Evolutionary conservation across 1,284 basidiomycete genomes (phyloP).

Genomic region (Sanghuangporus sanghuang): DNA sequence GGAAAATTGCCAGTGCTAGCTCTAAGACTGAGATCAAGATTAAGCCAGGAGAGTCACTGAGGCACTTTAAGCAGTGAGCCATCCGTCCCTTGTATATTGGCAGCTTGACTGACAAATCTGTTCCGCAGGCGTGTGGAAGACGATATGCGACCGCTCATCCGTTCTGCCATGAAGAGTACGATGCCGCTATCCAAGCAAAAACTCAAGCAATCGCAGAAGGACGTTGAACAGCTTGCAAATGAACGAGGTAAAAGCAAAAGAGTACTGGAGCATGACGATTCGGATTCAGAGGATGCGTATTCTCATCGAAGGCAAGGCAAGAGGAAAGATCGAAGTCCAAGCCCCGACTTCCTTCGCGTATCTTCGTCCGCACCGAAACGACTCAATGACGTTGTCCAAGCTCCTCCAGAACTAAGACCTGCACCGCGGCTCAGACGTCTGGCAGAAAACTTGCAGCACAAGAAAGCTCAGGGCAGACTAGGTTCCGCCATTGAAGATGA

Average conservation of each 20-base stretch:
- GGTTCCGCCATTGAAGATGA: conserved; percentile 20
- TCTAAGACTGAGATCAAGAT: conserved; percentile 38
- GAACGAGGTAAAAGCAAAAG: conserved; percentile 16
- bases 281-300: conserved; percentile 1
- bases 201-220: conserved; percentile 20
- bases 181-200: conserved; percentile 35
- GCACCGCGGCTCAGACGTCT: conserved; percentile 29
- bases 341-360: conserved; percentile 51
- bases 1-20: conserved; percentile 22
- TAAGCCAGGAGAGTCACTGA: conserved; percentile 61
- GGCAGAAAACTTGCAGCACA: neutral
- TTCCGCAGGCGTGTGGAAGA: conserved; percentile 59
- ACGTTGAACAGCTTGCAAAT: conserved; percentile 11
- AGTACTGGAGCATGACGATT: conserved; percentile 16
- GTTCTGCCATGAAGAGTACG: conserved; percentile 54
- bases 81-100: conserved; percentile 7
- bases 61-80: conserved; percentile 67
- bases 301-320: conserved; percentile 23
- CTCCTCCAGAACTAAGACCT: conserved; percentile 46
- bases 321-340: conserved; percentile 23
- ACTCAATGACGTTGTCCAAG: conserved; percentile 66
- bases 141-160: conserved; percentile 58
- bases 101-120: neutral
- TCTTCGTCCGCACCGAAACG: conserved; percentile 56
- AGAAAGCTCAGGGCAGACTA: conserved; percentile 25